phyloP scores from a whole-genome alignment of 1,284 basidiomycete species.

The Heterobasidion irregulare region DNA sequence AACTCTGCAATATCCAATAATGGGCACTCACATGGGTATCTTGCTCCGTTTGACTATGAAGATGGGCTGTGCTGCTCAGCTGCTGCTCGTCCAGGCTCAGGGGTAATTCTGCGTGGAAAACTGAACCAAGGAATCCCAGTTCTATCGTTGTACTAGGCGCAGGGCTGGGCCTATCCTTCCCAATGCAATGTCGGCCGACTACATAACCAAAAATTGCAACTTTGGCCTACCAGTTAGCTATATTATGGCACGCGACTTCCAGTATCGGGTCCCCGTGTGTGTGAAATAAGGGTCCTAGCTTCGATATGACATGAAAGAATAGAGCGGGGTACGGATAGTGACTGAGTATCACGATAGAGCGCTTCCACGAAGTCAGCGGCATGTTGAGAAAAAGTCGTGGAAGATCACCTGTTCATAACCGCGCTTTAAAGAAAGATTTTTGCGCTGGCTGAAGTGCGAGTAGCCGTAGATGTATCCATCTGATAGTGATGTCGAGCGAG shows the following conservation, averaged over 20 bases:
- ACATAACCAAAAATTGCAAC: slow-evolving; percentile 3
- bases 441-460: slow-evolving; percentile 73
- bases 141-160: slow-evolving; percentile 56
- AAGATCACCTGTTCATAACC: slow-evolving; percentile 76
- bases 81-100: slow-evolving; percentile 66
- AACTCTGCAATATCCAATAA: too few species aligned
- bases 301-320: slow-evolving; percentile 62
- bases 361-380: slow-evolving; percentile 30
- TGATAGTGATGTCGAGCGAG: slow-evolving; percentile 22
- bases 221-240: slow-evolving; percentile 70
- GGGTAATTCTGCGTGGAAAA: slow-evolving; percentile 69
- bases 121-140: slow-evolving; percentile 74
- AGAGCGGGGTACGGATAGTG: slow-evolving; percentile 81
- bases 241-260: slow-evolving; percentile 80
- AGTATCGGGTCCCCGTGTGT: slow-evolving; percentile 72
- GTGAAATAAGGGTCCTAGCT: slow-evolving; percentile 75
- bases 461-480: slow-evolving; percentile 81
- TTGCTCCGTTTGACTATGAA: slow-evolving; percentile 20
- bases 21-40: slow-evolving; percentile 28
- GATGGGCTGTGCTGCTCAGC: slow-evolving; percentile 24
- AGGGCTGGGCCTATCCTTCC: slow-evolving; percentile 66
- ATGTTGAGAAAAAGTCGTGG: background rate
- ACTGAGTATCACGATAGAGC: slow-evolving; percentile 81
- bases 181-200: slow-evolving; percentile 8
- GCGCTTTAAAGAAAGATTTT: slow-evolving; percentile 63